These are phyloP conservation scores for Tulasnella sp. DNA, from an alignment of 768 basidiomycete species.

Conservation along the genomic window DNA sequence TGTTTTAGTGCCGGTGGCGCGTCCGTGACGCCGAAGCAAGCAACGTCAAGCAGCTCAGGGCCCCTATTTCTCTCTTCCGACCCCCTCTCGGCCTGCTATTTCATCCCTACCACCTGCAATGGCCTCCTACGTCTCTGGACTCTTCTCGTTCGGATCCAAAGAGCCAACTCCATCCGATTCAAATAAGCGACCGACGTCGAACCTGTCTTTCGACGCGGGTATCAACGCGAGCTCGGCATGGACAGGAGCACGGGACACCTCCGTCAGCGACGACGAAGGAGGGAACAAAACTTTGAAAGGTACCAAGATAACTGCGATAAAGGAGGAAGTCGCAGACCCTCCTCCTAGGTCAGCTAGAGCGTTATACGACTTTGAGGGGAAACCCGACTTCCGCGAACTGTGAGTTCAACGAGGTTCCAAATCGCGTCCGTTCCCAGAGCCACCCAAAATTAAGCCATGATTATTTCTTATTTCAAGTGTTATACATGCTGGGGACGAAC, in stretches of 20 bases:
- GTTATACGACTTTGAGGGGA: conserved; percentile 66
- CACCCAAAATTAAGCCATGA: not conserved
- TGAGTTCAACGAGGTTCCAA: not conserved
- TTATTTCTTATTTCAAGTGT: conserved; percentile 23
- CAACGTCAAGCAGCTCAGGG: not conserved
- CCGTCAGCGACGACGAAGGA: conserved; percentile 24
- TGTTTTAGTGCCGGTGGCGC: not conserved
- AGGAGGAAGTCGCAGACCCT: conserved; percentile 31
- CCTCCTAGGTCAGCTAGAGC: conserved; percentile 52
- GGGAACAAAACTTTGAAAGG: conserved; percentile 28
- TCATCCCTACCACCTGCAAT: not conserved
- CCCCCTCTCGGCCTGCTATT: not conserved
- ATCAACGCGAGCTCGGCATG: conserved; percentile 71
- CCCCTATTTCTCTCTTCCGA: not conserved
- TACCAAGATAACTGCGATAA: not conserved
- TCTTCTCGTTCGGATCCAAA: not conserved
- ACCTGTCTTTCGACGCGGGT: conserved; percentile 53
- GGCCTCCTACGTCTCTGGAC: not conserved
- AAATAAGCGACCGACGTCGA: not conserved
- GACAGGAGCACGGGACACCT: conserved; percentile 48
- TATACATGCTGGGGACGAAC: conserved; percentile 59
- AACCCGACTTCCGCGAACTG: conserved; percentile 66
- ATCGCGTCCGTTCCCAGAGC: not conserved
- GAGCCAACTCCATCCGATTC: not conserved
- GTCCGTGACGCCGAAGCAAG: not conserved